phyloP scores from a whole-genome alignment of 2,329 filamentous ascomycete genomes.

The Pseudogymnoascus sp. region DNA sequence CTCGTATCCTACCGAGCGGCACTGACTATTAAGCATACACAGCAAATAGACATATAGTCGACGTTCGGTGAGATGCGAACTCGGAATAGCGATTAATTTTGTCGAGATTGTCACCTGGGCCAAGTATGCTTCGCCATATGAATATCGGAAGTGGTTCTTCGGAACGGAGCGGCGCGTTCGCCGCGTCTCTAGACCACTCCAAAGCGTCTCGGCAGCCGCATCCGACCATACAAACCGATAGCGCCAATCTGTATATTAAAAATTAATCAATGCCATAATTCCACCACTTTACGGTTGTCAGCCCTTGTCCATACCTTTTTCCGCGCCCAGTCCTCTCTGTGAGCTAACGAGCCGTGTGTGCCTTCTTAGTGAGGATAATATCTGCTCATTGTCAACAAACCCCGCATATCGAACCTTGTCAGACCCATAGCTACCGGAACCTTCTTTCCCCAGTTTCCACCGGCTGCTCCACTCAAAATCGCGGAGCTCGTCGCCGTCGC shows the following conservation, averaged over 20 bases:
- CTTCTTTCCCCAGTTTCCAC: slow-evolving; percentile 5
- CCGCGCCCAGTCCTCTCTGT: background rate
- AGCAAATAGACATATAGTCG: background rate
- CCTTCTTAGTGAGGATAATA: background rate
- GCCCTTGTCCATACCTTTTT: slow-evolving; percentile 3
- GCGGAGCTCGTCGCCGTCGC: background rate
- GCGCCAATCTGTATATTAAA: slow-evolving; percentile 2
- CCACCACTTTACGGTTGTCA: background rate
- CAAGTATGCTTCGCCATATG: background rate
- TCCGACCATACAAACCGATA: slow-evolving; percentile 1
- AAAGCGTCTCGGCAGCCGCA: background rate
- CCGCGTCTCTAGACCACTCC: background rate
- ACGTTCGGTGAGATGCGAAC: background rate
- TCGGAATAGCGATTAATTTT: background rate
- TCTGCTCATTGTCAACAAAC: background rate
- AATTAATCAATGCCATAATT: slow-evolving; percentile 4
- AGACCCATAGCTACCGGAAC: background rate
- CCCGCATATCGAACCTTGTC: background rate
- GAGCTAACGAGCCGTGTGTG: background rate
- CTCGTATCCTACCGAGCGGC: background rate
- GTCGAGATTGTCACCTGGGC: background rate
- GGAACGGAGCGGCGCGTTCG: background rate
- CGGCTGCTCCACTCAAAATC: background rate
- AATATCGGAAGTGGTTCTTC: background rate
- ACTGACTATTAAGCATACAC: background rate